These are phyloP conservation scores for Dictyostelium capitatum DNA, from an alignment of 78 protist genomes.

Conservation along the genomic window DNA sequence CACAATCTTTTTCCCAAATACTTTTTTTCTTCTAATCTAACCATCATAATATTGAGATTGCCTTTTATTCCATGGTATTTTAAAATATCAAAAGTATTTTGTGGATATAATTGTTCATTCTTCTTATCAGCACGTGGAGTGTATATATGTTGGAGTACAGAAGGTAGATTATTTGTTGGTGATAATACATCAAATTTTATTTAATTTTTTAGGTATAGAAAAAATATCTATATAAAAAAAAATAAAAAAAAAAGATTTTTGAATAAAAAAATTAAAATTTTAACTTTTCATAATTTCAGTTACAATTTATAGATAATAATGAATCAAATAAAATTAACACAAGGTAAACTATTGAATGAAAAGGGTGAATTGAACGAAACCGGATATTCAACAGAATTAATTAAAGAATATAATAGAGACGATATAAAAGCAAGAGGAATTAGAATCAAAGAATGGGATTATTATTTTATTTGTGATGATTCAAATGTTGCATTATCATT, in stretches of 20 bases:
- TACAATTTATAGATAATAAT: too few species aligned
- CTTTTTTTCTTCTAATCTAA: too few species aligned
- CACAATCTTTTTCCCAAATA: too few species aligned
- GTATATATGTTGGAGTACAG: constrained; percentile 64
- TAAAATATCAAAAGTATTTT: constrained; percentile 54
- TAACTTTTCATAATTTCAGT: too few species aligned
- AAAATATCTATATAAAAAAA: too few species aligned
- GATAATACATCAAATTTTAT: constrained; percentile 47
- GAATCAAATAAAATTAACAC: too few species aligned
- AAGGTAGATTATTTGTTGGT: constrained; percentile 59
- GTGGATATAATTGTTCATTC: constrained; percentile 58
- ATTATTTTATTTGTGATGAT: background rate
- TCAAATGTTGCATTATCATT: background rate
- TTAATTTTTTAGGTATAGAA: too few species aligned
- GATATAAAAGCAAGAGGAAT: background rate
- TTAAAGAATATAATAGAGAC: background rate
- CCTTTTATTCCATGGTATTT: too few species aligned
- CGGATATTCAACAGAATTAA: background rate
- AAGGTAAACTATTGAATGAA: constrained; percentile 1
- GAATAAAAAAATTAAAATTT: too few species aligned
- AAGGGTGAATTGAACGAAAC: background rate
- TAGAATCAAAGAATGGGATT: constrained; percentile 35
- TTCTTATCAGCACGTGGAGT: constrained; percentile 63
- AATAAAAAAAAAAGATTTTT: too few species aligned
- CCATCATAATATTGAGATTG: too few species aligned